Base-by-base conservation (phyloP, 441 rosid species). In the Pelargonium australe region DNA sequence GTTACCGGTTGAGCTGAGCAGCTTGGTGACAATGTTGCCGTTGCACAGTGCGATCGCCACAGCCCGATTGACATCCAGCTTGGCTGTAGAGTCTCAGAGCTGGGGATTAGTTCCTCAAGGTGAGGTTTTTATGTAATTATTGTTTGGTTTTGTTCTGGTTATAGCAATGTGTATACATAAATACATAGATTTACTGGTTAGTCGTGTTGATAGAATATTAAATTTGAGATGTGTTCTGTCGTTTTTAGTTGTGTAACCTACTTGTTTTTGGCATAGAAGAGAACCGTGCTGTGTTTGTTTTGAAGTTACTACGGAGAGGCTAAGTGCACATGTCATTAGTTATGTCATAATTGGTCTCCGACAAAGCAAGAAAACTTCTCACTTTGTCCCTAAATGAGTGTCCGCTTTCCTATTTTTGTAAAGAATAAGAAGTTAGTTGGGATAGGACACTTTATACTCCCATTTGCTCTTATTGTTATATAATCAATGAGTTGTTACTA, bases 81-180 rank as follows among this genome's bases (percentile, higher is more conserved):
- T 87, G 84, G 72, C 92, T 11, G 67, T 78, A 28, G 87, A 80
- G 66, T 81, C 86, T 70, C 78, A 67, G 47, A 70, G 79, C 70
- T 85, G 88, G 92, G 86, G 84, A 73, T 68, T 86, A 57, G 92
- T 85, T 77, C 90, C 92, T 82, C 92, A 86, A 85, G 94, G 92
- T 89, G 25, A 20, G 57, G 67, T 64, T 41, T 71, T 16, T 65
- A 13, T 41, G n/a, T 67, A 8, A 57, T 7, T 57, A 5, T 19
- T 57, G 62, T 3, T 17, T 57, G 28, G 62, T 57, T 17, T n/a
- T 19, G 17, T 6, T 57, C 2, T 57, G 62, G 0, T 10, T 16
- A 17, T 57, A 16, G 28, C 28, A 57, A 57, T 57, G 62, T 19
- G 28, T 23, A 16, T 57, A 17, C 62, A 57, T 57, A 7, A 28